These are phyloP conservation scores for Polygonum aviculare DNA, from an alignment of 148 eudicot species.

Conservation along the genomic window DNA sequence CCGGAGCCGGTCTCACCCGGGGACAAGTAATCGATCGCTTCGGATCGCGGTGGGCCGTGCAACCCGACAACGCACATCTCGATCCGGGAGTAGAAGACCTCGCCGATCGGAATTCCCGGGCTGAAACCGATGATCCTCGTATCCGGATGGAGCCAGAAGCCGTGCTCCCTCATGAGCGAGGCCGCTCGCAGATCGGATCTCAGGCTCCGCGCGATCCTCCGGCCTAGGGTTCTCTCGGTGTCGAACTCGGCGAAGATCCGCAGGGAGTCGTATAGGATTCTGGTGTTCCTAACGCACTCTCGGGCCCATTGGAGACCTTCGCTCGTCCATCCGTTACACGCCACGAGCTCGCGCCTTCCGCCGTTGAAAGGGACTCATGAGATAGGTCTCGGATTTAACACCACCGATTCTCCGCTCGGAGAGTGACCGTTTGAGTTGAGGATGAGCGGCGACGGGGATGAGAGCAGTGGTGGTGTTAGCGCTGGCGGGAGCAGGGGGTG, in stretches of 20 bases:
- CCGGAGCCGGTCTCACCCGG: slow-evolving; percentile 58
- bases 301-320: slow-evolving; percentile 49
- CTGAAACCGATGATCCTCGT: slow-evolving; percentile 65
- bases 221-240: slow-evolving; percentile 29
- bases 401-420: too few species aligned
- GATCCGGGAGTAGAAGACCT: slow-evolving; percentile 66
- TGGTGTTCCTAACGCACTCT: slow-evolving; percentile 41
- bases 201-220: slow-evolving; percentile 22
- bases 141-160: slow-evolving; percentile 65
- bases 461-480: too few species aligned
- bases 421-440: too few species aligned
- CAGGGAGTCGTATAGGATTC: slow-evolving; percentile 62
- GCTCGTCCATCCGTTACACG: slow-evolving; percentile 36
- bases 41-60: slow-evolving; percentile 73
- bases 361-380: background rate
- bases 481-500: too few species aligned
- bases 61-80: slow-evolving; percentile 72
- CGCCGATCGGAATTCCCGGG: slow-evolving; percentile 68
- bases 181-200: slow-evolving; percentile 64
- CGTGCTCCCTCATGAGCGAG: slow-evolving; percentile 40
- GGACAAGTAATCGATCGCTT: slow-evolving; percentile 61
- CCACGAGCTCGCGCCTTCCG: slow-evolving; percentile 51
- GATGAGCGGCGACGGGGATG: too few species aligned
- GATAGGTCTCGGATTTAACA: too few species aligned
- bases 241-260: slow-evolving; percentile 29